phyloP scores from a whole-genome alignment of 148 eudicot genomes.

The Amaranthus hypochondriacus region DNA sequence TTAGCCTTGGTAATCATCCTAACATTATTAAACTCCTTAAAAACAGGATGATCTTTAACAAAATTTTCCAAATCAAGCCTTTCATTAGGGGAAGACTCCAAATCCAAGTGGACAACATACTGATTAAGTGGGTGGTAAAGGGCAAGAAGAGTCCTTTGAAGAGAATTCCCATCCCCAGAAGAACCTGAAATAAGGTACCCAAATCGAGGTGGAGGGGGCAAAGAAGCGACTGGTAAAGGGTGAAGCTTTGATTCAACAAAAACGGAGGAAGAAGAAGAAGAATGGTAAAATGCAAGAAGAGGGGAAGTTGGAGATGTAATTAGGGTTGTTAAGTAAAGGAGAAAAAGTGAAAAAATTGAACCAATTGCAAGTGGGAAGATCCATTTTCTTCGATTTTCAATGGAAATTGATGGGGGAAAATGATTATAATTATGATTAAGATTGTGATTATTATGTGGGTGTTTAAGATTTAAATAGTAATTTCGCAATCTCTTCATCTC shows the following conservation, averaged over 20 bases:
- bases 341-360: slow-evolving; percentile 49
- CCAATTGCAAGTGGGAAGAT: slow-evolving; percentile 63
- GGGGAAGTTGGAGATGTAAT: slow-evolving; percentile 37
- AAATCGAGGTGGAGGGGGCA: slow-evolving; percentile 65
- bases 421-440: too few relatives aligned
- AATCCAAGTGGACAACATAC: slow-evolving; percentile 78
- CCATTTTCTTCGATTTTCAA: slow-evolving; percentile 45
- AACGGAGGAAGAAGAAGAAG: slow-evolving; percentile 33
- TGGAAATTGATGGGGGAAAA: slow-evolving; percentile 12
- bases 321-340: slow-evolving; percentile 53
- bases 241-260: slow-evolving; percentile 72
- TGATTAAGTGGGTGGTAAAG: slow-evolving; percentile 71
- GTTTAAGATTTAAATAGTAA: slow-evolving; percentile 41
- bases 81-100: slow-evolving; percentile 55
- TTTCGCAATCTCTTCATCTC: slow-evolving; percentile 60
- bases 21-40: slow-evolving; percentile 55
- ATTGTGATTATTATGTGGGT: slow-evolving; percentile 23
- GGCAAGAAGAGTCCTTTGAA: slow-evolving; percentile 56
- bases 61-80: slow-evolving; percentile 40
- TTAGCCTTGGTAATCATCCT: slow-evolving; percentile 79
- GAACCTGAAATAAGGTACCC: slow-evolving; percentile 88
- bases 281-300: slow-evolving; percentile 26
- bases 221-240: slow-evolving; percentile 36
- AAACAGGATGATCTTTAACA: slow-evolving; percentile 31
- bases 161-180: slow-evolving; percentile 54